Base-by-base conservation (phyloP, 257 asterid species). In the Salvia hispanica region DNA sequence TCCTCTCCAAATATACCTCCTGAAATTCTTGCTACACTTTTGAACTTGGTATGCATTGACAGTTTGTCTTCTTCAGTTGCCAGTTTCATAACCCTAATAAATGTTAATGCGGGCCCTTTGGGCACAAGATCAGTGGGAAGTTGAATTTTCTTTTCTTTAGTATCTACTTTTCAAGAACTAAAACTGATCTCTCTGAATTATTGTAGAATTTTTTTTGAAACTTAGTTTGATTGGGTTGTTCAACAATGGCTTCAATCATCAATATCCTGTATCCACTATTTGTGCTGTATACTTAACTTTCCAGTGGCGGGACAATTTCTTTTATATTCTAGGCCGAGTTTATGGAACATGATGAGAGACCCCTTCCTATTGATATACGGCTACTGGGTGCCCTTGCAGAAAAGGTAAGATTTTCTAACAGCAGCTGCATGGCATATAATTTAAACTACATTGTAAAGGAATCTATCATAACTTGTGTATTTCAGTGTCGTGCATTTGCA, bases 371-470 rank as follows among this genome's bases (percentile, higher is more conserved):
- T 51, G 99, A 94, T 80, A 94, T 94, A 70, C 95, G 99, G 72
- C 84, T 94, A 62, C 86, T 94, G 69, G 99, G 99, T 56, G 99
- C 99, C 76, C 97, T 94, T 74, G 96, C 99, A 6, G 99, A 91
- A 71, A 94, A 94, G 86, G 99, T 86, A 66, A 48, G 79, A 34
- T 79, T 73, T 63, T 50, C 59, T 62, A 40, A 31, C 61, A 58
- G 66, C 42, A 72, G 59, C 70, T 59, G 62, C 65, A 36, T 43
- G 45, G 44, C 58, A 43, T 66, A 25, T 25, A 21, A 33, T 54
- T 72, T 43, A 37, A 42, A 57, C 2, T 2, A 8, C n/a, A 47
- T 8, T 57, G 48, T 50, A n/a, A n/a, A 0, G 3, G 21, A 47
- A 67, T 40, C 50, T 13, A 28, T 75, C 50, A 42, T 63, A 52